Conservation (phyloP, 441 rosid species). For the Gossypium schwendimanii region DNA sequence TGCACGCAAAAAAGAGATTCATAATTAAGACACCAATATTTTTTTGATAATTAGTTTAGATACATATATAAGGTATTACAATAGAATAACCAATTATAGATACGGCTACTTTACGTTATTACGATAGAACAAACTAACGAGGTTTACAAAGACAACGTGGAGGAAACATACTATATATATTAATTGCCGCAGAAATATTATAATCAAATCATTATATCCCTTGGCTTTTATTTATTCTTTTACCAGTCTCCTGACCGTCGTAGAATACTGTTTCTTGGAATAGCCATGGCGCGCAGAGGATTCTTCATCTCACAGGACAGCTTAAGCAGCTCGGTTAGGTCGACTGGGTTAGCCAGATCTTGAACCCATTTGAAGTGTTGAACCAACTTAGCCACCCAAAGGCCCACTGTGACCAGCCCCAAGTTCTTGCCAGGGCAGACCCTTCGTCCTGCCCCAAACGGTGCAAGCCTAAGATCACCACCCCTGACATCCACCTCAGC, state of each 20-base stretch:
- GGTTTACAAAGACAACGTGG: background rate
- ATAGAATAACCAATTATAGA: background rate
- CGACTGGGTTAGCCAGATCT: conserved; percentile 19
- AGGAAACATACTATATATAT: background rate
- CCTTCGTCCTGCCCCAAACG: conserved; percentile 49
- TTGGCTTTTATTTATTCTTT: background rate
- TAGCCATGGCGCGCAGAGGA: conserved; percentile 23
- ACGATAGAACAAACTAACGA: background rate
- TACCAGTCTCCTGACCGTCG: background rate
- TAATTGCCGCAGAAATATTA: background rate
- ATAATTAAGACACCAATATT: too few relatives aligned
- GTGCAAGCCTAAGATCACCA: conserved; percentile 34
- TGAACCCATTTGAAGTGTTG: conserved; percentile 31
- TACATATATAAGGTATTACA: background rate
- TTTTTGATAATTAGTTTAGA: too few relatives aligned
- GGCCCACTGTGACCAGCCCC: conserved; percentile 30
- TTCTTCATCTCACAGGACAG: conserved; percentile 42
- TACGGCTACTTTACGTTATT: background rate
- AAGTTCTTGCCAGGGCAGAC: conserved; percentile 40
- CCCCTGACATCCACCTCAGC: conserved; percentile 33
- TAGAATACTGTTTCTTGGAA: conserved; percentile 4
- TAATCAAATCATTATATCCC: background rate
- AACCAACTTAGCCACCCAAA: conserved; percentile 40
- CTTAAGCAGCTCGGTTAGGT: conserved; percentile 31
- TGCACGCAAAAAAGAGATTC: too few relatives aligned